Evolutionary conservation across 1,284 basidiomycete genomes (phyloP), one percentile per base, ranked within the genome.

Genomic region (Pseudozyma thailandica): DNA sequence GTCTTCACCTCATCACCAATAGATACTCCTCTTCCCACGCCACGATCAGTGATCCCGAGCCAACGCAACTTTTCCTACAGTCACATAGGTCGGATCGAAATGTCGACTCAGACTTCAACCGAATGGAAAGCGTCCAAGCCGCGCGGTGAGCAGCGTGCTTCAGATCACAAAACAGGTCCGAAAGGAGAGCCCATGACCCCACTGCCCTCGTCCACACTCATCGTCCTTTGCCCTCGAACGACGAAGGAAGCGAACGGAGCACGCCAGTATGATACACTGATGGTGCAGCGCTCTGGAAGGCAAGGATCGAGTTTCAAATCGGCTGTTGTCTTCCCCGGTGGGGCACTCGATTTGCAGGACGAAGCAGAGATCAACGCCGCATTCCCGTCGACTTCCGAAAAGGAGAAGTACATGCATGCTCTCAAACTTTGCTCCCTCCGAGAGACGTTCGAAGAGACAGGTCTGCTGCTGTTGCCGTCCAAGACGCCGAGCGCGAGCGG

Each of bases 381-480:
- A 6, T 21, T 72, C 2, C 41, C 53, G 7, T 13, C 35, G 4
- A 6, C 47, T 6, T 20, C 10, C 25, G 43, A 39, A 20, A 50
- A 44, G 53, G 66, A 57, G 43, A 65, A 44, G 28, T 75, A 75
- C 51, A 65, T 72, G 61, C 49, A 38, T 0, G 58, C 76, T 7
- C 62, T 80, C 50, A 72, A 66, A 60, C 62, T 80, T 2, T 78
- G 76, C 37, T 71, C 76, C 10, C 50, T 80, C 21, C 54, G 78
- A 6, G 78, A 80, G 49, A 80, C 78, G 2, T 80, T 80, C 43
- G 78, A 80, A 37, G 78, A 80, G 62, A 77, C 77, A 0, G 78
- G 78, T 3, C 33, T 80, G 44, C 58, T 80, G 1, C 60, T 80
- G 2, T 16, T 80, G 15, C 74, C 78, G 4, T 72, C 72, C 10